phyloP scores from a whole-genome alignment of 2,329 filamentous ascomycete species.

The Periglandula ipomoeae region DNA sequence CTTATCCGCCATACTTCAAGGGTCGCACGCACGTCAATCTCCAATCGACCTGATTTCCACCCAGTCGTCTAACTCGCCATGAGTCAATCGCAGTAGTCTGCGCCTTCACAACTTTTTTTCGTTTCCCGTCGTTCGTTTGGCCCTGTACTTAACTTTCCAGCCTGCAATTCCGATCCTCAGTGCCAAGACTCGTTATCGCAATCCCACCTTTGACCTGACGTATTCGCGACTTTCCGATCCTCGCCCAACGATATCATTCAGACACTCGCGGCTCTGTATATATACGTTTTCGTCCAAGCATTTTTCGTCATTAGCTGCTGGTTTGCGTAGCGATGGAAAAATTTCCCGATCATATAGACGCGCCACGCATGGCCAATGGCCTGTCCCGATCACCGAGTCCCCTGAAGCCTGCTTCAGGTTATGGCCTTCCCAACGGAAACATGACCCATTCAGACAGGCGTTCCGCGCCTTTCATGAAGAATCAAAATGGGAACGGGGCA shows the following conservation, averaged over 20 bases:
- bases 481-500: constrained; percentile 2
- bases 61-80: not conserved
- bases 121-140: not conserved
- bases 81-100: constrained; percentile 1
- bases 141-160: not conserved
- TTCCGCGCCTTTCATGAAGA: not conserved
- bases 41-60: not conserved
- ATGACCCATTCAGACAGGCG: constrained; percentile 15
- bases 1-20: not conserved
- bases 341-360: constrained; percentile 47
- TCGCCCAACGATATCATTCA: not conserved
- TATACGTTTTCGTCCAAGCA: not conserved
- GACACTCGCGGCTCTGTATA: not conserved
- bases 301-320: not conserved
- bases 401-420: constrained; percentile 16
- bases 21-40: not conserved
- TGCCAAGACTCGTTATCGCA: not conserved
- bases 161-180: too few relatives aligned
- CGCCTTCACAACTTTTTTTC: not conserved
- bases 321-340: constrained; percentile 36
- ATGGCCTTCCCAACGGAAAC: constrained; percentile 17
- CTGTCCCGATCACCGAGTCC: constrained; percentile 19
- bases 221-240: not conserved
- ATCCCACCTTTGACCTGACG: not conserved
- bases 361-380: constrained; percentile 20